These are phyloP conservation scores for Ciborinia camelliae DNA, from an alignment of 2,329 filamentous ascomycete species.

Conservation along the genomic window DNA sequence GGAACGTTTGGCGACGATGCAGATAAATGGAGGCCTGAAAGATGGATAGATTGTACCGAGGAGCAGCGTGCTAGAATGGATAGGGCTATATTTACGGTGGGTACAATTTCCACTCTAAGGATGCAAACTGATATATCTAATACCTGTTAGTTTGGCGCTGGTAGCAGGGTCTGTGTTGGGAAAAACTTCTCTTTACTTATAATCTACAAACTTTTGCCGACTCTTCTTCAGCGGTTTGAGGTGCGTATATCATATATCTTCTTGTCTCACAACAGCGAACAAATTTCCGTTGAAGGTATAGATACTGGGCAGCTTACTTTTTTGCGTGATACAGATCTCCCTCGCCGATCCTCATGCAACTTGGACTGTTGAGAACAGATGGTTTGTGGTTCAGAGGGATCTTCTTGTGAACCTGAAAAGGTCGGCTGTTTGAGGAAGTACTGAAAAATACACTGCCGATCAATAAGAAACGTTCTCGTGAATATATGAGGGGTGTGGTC, in stretches of 20 bases:
- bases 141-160: slow-evolving; percentile 36
- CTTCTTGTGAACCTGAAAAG: not conserved
- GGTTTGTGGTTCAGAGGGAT: not conserved
- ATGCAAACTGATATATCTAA: slow-evolving; percentile 18
- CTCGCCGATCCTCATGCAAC: not conserved
- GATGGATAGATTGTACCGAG: slow-evolving; percentile 40
- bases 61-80: slow-evolving; percentile 37
- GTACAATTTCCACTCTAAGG: not conserved
- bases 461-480: not conserved
- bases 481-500: not conserved
- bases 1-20: slow-evolving; percentile 23
- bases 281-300: not conserved
- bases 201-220: not conserved
- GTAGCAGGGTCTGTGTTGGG: slow-evolving; percentile 32
- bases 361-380: not conserved
- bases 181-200: slow-evolving; percentile 5
- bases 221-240: not conserved
- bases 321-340: not conserved
- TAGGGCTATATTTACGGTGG: slow-evolving; percentile 31
- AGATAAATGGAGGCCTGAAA: slow-evolving; percentile 44
- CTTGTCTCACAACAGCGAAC: not conserved
- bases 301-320: not conserved
- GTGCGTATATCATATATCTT: not conserved
- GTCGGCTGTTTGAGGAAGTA: not conserved
- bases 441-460: not conserved